phyloP scores from a whole-genome alignment of 2,329 filamentous ascomycete genomes.

The Colletotrichum neosansevieriae region DNA sequence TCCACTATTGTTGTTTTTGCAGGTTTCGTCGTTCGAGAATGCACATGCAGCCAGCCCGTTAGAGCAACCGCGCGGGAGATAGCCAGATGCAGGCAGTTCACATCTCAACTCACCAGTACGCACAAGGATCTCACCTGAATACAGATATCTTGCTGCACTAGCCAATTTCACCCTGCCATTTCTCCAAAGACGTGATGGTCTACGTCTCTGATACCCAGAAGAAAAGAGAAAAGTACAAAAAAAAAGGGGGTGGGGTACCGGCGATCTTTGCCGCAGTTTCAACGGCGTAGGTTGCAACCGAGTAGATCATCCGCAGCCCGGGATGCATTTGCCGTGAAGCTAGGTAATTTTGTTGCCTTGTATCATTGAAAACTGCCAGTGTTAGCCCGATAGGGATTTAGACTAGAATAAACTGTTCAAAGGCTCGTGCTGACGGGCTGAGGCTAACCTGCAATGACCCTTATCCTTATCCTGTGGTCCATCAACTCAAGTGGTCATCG shows the following conservation, averaged over 20 bases:
- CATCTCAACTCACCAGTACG: background rate
- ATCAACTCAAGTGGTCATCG: background rate
- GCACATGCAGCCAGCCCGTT: background rate
- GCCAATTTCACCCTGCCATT: too few species aligned
- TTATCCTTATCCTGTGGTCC: background rate
- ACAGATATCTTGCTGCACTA: too few species aligned
- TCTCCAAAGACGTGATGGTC: too few species aligned
- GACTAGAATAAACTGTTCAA: background rate
- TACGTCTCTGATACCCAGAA: background rate
- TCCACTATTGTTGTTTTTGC: background rate
- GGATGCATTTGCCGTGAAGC: slow-evolving; percentile 11
- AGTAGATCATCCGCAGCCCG: slow-evolving; percentile 4
- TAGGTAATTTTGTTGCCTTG: background rate
- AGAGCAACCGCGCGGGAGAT: slow-evolving; percentile 1
- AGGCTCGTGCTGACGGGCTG: slow-evolving; percentile 27
- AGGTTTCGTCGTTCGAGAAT: background rate
- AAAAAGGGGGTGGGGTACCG: too few species aligned
- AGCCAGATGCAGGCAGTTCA: too few species aligned
- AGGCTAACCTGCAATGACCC: background rate
- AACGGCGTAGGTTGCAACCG: background rate
- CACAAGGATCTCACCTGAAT: too few species aligned
- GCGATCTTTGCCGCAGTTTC: slow-evolving; percentile 2
- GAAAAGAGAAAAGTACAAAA: too few species aligned
- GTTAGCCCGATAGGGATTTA: background rate
- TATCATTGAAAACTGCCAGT: background rate